Evolutionary conservation across 1,284 basidiomycete species (phyloP).

Genomic region (Pascua guehoae): DNA sequence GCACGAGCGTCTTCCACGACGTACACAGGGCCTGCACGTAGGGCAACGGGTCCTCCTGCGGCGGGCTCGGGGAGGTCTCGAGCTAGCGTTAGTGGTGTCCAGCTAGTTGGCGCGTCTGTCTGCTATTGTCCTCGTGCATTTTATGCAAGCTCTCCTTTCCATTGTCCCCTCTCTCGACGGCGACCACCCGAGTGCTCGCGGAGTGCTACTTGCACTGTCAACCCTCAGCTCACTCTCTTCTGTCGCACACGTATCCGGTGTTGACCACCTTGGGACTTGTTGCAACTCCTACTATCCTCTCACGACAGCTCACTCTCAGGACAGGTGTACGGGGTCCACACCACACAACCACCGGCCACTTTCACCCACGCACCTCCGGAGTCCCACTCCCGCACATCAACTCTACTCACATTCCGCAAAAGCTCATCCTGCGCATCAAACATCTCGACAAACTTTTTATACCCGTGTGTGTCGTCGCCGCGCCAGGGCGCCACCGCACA

Average conservation of each 20-base stretch:
- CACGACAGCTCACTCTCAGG: no score
- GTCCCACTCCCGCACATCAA: background rate
- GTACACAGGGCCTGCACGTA: slow-evolving; percentile 39
- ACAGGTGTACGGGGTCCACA: no score
- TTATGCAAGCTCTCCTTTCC: no score
- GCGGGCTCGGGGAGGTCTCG: slow-evolving; percentile 4
- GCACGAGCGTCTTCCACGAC: slow-evolving; percentile 67
- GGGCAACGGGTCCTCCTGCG: slow-evolving; percentile 33
- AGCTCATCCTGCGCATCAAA: slow-evolving; percentile 18
- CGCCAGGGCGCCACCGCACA: slow-evolving; percentile 17
- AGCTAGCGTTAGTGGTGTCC: slow-evolving; percentile 6
- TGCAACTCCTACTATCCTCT: no score
- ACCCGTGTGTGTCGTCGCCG: slow-evolving; percentile 26
- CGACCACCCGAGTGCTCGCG: no score
- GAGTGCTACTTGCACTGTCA: background rate
- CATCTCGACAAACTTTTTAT: slow-evolving; percentile 24
- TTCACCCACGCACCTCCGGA: no score
- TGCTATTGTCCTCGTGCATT: no score
- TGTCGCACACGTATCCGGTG: no score
- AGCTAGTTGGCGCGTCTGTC: no score
- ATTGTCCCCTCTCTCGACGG: no score
- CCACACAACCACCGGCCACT: background rate
- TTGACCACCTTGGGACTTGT: no score
- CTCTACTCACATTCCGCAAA: slow-evolving; percentile 17
- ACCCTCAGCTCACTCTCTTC: slow-evolving; percentile 1